phyloP scores from a whole-genome alignment of 1,284 basidiomycete species.

The Ganoderma meredithae region DNA sequence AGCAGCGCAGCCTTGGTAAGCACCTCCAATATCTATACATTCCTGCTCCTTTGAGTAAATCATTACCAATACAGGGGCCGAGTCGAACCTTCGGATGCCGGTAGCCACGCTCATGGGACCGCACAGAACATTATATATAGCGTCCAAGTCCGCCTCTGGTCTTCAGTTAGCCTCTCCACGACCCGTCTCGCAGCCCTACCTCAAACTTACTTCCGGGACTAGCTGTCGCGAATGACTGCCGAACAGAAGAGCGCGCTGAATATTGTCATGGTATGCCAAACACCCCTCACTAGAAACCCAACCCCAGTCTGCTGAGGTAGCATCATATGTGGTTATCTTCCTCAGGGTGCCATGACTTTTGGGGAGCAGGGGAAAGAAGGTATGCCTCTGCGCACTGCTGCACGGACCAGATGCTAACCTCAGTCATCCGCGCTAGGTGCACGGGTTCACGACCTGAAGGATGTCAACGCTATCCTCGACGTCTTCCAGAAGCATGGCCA shows the following conservation, averaged over 20 bases:
- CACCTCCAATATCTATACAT: too few relatives aligned
- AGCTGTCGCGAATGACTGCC: conserved; percentile 17
- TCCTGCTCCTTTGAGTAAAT: too few relatives aligned
- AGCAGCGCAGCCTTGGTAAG: too few relatives aligned
- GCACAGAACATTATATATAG: not conserved
- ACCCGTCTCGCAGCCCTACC: not conserved
- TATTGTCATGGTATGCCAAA: conserved; percentile 48
- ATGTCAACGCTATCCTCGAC: conserved; percentile 61
- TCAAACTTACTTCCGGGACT: not conserved
- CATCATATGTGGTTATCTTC: not conserved
- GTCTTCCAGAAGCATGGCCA: conserved; percentile 67
- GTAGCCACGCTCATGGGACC: not conserved
- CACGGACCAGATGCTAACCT: not conserved
- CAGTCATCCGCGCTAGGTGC: conserved; percentile 38
- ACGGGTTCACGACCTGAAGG: conserved; percentile 58
- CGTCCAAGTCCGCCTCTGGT: not conserved
- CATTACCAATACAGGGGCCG: too few relatives aligned
- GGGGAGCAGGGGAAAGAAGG: conserved; percentile 39
- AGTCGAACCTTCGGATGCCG: not conserved
- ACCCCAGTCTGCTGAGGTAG: too few relatives aligned
- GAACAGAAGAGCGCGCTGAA: conserved; percentile 48
- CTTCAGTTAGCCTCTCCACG: not conserved
- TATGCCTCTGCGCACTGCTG: not conserved
- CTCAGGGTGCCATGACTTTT: conserved; percentile 45
- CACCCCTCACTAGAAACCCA: too few relatives aligned